phyloP scores from a whole-genome alignment of 2,329 filamentous ascomycete genomes.

The Pyricularia grisea region DNA sequence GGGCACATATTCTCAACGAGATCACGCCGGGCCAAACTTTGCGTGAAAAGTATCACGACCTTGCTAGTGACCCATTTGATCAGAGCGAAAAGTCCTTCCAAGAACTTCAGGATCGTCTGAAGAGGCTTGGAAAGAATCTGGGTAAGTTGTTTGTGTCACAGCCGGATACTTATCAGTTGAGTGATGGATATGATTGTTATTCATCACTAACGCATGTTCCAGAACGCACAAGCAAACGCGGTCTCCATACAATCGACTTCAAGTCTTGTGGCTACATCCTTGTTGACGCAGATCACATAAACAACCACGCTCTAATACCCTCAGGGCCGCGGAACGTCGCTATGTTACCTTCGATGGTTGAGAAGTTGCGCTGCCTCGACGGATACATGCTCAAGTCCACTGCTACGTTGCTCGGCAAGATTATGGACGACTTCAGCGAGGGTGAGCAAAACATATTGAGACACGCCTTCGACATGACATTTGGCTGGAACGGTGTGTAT shows the following conservation, averaged over 20 bases:
- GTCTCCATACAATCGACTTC: constrained; percentile 34
- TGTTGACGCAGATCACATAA: constrained; percentile 25
- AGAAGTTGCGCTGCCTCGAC: constrained; percentile 8
- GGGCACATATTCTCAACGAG: constrained; percentile 32
- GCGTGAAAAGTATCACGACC: neutral
- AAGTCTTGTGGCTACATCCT: constrained; percentile 53
- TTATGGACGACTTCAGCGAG: constrained; percentile 19
- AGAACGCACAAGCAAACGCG: constrained; percentile 12
- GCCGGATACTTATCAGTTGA: neutral
- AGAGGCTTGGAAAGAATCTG: neutral
- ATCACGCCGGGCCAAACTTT: constrained; percentile 26
- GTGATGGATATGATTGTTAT: constrained; percentile 6
- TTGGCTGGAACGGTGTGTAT: constrained; percentile 28
- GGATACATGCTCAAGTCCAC: constrained; percentile 24
- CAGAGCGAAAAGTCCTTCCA: neutral
- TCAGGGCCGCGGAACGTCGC: constrained; percentile 10
- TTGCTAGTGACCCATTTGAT: neutral
- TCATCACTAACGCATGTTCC: constrained; percentile 13
- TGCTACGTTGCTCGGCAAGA: constrained; percentile 25
- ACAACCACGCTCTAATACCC: constrained; percentile 24
- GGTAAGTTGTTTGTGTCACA: neutral
- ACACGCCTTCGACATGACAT: constrained; percentile 21
- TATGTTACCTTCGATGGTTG: constrained; percentile 5
- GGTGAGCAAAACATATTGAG: constrained; percentile 20
- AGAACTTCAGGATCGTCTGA: neutral